phyloP scores from a whole-genome alignment of 257 asterid species.

The Solanum infundibuliforme region DNA sequence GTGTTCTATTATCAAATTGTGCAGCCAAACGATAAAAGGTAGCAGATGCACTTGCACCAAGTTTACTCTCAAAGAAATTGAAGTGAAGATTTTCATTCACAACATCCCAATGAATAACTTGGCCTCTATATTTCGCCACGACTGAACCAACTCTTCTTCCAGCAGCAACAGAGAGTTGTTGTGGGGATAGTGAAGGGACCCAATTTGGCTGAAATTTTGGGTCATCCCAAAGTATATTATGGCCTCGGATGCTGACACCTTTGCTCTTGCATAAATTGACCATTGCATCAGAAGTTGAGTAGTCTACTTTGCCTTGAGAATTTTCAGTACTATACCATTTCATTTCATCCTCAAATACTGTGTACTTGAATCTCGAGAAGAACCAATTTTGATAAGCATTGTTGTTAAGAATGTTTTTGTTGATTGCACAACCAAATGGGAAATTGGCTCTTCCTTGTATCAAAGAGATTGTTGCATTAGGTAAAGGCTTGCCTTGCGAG shows the following conservation, averaged over 20 bases:
- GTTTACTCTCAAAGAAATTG: conserved; percentile 26
- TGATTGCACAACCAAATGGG: conserved; percentile 18
- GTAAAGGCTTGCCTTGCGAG: conserved; percentile 1
- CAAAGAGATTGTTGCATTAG: conserved; percentile 4
- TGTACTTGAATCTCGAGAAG: conserved; percentile 38
- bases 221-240: conserved; percentile 53
- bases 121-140: conserved; percentile 24
- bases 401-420: neutral
- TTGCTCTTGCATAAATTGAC: conserved; percentile 23
- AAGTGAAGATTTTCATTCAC: conserved; percentile 52
- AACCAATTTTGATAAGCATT: conserved; percentile 37
- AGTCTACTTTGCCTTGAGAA: conserved; percentile 31
- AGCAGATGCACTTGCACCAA: conserved; percentile 33
- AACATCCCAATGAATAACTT: conserved; percentile 67
- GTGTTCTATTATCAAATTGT: conserved; percentile 27
- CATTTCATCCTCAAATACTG: conserved; percentile 51
- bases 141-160: conserved; percentile 28
- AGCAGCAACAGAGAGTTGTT: conserved; percentile 19
- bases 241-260: conserved; percentile 37
- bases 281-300: conserved; percentile 37
- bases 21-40: conserved; percentile 19
- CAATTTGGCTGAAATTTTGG: conserved; percentile 26
- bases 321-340: conserved; percentile 43
- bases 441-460: neutral
- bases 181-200: conserved; percentile 23